Base-by-base conservation (phyloP, 768 basidiomycete genomes). In the Wakefieldia striispora region DNA sequence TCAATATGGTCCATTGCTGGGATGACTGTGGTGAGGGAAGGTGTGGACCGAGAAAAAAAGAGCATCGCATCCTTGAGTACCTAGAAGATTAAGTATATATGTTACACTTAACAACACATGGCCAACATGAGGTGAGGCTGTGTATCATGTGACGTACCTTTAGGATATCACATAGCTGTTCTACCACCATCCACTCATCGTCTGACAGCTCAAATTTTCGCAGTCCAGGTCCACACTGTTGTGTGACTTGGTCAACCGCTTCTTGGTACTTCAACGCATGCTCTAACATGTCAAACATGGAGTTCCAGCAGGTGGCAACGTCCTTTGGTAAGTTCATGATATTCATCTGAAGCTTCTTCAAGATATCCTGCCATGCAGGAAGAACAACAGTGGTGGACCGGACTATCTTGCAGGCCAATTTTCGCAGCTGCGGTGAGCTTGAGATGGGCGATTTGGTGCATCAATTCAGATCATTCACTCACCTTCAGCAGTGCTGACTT, bases 1-100 rank as follows among this genome's bases (percentile, higher is more conserved):
- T 74, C 56, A 17, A 72, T 62, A 24, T 61, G 45, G 44, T 74
- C 69, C 70, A 72, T 71, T 7, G 67, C 70, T 8, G 70, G 72
- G 17, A 74, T 73, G 3, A 73, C 67, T 1, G 43, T 58, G 1
- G 64, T 58, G 6, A 75, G 51, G 49, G 45, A 61, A 0, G 67
- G 63, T 0, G 51, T 64, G 13, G 39, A 48, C 1, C 51, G 13
- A 2, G 64, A 73, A 53, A 74, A 74, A 50, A 53, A 70, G 0
- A 63, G 52, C n/a, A n/a, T 75, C 0, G 65, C 63, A 35, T 69
- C 63, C 49, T 73, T 72, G 45, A 73, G 58, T 10, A 65, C 58
- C 72, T 75, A 19, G 7, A n/a, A n/a, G n/a, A n/a, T n/a, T n/a
- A n/a, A n/a, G n/a, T n/a, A n/a, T n/a, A n/a, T n/a, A n/a, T n/a